Conservation (phyloP, 805 yeast genomes). For the Pichia gijzeniarum region DNA sequence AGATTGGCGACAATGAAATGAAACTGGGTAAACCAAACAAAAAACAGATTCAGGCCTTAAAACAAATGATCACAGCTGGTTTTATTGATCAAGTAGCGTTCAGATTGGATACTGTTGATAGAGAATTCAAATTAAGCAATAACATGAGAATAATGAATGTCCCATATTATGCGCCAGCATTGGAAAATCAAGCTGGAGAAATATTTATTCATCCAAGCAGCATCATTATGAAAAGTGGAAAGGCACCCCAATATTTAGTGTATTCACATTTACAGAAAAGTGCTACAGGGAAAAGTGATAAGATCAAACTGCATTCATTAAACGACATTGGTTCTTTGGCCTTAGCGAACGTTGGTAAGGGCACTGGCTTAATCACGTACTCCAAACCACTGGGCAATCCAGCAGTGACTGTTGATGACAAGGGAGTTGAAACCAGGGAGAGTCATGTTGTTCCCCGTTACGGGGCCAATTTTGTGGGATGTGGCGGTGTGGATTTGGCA, state of each 20-base stretch:
- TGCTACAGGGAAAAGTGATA: conserved; percentile 34
- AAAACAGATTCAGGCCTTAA: conserved; percentile 66
- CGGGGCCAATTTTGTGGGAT: conserved; percentile 64
- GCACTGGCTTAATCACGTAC: conserved; percentile 66
- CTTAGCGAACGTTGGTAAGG: conserved; percentile 68
- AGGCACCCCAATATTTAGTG: conserved; percentile 66
- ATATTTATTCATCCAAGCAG: conserved; percentile 83
- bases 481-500: conserved; percentile 93
- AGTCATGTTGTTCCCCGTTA: conserved; percentile 88
- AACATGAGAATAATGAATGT: conserved; percentile 50
- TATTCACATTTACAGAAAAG: conserved; percentile 62
- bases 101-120: conserved; percentile 66
- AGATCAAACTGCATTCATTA: conserved; percentile 64
- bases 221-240: conserved; percentile 51
- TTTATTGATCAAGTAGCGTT: conserved; percentile 87
- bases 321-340: conserved; percentile 73
- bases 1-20: conserved; percentile 34
- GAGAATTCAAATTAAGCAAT: conserved; percentile 55
- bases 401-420: conserved; percentile 82
- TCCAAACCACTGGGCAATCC: conserved; percentile 93
- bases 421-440: conserved; percentile 62
- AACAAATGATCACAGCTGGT: conserved; percentile 91
- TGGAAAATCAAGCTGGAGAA: conserved; percentile 25
- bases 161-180: conserved; percentile 59
- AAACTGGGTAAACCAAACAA: conserved; percentile 62